Conservation (phyloP, 768 basidiomycete genomes). For the Lactarius sp. region DNA sequence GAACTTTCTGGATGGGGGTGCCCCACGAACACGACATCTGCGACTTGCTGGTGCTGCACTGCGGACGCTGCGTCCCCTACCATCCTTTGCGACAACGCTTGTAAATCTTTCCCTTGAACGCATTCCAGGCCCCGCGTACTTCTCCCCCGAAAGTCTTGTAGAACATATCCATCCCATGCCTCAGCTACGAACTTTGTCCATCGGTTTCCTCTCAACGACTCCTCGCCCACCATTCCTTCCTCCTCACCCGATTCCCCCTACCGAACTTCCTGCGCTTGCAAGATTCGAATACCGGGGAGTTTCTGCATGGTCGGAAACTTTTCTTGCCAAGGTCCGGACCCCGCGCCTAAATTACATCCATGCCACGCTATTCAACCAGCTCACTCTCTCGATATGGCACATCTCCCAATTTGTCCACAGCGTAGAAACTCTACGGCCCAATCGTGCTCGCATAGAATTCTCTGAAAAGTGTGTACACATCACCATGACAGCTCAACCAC, state of each 20-base stretch:
- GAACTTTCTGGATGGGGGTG: neutral
- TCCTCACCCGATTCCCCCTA: too few species aligned
- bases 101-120: neutral
- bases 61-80: neutral
- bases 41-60: neutral
- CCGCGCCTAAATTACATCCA: neutral
- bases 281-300: neutral
- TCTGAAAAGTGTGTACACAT: neutral
- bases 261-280: neutral
- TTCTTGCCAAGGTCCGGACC: neutral
- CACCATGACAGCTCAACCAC: neutral
- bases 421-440: neutral
- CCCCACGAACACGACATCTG: neutral
- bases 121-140: neutral
- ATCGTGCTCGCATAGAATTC: neutral
- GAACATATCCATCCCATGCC: neutral
- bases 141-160: neutral
- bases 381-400: neutral
- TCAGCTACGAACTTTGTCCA: neutral
- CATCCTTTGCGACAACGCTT: neutral
- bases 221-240: neutral
- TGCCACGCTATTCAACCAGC: neutral
- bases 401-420: neutral
- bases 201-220: neutral
- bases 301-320: neutral